These are phyloP conservation scores for Entomortierella lignicola DNA, from an alignment of 192 early-diverging fungal genomes.

Conservation along the genomic window DNA sequence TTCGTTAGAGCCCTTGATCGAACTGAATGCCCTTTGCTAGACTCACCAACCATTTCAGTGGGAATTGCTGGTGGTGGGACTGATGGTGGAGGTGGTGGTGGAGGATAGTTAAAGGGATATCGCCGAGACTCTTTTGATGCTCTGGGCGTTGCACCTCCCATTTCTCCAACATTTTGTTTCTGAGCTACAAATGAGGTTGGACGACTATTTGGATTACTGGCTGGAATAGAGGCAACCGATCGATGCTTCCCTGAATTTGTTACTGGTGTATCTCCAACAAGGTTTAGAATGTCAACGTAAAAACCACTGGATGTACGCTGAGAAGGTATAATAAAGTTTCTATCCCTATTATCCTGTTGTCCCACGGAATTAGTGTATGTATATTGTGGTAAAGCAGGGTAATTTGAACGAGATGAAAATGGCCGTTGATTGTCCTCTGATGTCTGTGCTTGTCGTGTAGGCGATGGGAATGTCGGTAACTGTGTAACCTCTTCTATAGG, in stretches of 20 bases:
- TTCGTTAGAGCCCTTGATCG: slow-evolving; percentile 10
- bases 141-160: slow-evolving; percentile 10
- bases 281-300: slow-evolving; percentile 24
- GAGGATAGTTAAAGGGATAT: slow-evolving; percentile 18
- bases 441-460: slow-evolving; percentile 15
- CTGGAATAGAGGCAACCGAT: not conserved
- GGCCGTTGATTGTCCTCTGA: not conserved
- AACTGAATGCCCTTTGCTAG: not conserved
- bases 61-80: slow-evolving; percentile 46
- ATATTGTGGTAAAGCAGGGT: not conserved
- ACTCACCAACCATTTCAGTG: not conserved
- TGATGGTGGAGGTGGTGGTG: slow-evolving; percentile 38
- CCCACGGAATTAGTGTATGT: not conserved
- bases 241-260: not conserved
- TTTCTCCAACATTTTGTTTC: not conserved
- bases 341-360: not conserved
- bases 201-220: not conserved
- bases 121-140: slow-evolving; percentile 16
- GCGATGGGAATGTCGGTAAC: slow-evolving; percentile 6
- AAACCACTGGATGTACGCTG: slow-evolving; percentile 1
- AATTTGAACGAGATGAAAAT: not conserved
- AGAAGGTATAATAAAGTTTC: not conserved
- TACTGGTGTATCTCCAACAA: not conserved
- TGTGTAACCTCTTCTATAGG: not conserved
- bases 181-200: not conserved